Base-by-base conservation (phyloP, 2,329 filamentous ascomycete genomes). In the Pseudogymnoascus sp. region DNA sequence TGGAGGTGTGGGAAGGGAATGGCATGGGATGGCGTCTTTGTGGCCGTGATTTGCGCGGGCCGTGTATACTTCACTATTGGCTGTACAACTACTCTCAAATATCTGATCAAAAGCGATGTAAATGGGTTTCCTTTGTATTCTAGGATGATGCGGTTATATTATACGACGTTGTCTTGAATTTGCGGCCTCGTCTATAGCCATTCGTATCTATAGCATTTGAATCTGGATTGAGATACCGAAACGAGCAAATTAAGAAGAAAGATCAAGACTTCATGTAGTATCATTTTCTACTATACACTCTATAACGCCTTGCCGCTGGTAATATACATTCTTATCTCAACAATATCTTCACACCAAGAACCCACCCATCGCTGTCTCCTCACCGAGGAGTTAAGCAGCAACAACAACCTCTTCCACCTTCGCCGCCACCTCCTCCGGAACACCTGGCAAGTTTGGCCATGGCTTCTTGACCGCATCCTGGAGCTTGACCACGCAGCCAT, bases 391-490 rank as follows among this genome's bases (percentile, higher is more conserved):
- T 20, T 65, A 69, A 58, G 63, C 67, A 22, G 62, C 22, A 25
- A 5, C 22, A 25, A 5, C 63, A 71, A 80, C 77, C 60, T 78
- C 64, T 66, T 81, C 65, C 63, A 25, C 57, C 57, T 73, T 66
- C 67, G 71, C 68, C 65, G 75, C 73, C 61, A 77, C 74, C 72
- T 78, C 78, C 64, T 79, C 76, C 11, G 79, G 77, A 6, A 81
- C 73, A 60, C 80, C 81, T 4, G 80, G 78, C 16, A 83, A 74
- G 57, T 81, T 74, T 3, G 86, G 86, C 86, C 85, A 88, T 22
- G 85, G 82, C 79, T 95, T 94, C 82, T 95, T 95, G 74, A 94
- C 83, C 12, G 94, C 89, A 75, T 99, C 94, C 73, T 95, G 88
- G 61, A 99, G 80, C 76, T 87, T 86, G 64, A 99, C 89, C 62